Percentiles rank a stretch among this genome's conserved stretches.
phyloP scores from a whole-genome alignment of 2,329 filamentous ascomycete species.

The Talaromyces islandicus region DNA sequence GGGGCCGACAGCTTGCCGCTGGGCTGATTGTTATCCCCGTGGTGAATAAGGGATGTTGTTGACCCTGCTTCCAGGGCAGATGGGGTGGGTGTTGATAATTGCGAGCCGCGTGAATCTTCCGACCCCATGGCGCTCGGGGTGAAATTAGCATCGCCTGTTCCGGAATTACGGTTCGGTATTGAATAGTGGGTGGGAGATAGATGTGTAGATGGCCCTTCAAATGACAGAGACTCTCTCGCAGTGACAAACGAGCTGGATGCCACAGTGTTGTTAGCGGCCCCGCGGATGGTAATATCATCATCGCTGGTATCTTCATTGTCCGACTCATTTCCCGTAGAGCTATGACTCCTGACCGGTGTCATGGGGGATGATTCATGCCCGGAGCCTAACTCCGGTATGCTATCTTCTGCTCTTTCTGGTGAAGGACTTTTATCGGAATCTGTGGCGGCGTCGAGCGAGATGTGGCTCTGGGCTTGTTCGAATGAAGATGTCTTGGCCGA shows the following conservation, averaged over 20 bases:
- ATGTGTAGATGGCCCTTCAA: background rate
- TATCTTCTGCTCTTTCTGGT: background rate
- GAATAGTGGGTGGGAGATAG: background rate
- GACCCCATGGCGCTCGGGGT: background rate
- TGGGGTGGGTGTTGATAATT: background rate
- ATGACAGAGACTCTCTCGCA: constrained; percentile 6
- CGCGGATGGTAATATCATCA: background rate
- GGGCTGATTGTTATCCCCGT: constrained; percentile 12
- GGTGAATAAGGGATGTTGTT: constrained; percentile 26
- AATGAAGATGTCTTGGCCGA: constrained; percentile 39
- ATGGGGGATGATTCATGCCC: background rate
- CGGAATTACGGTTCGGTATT: background rate
- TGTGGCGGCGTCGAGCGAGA: background rate
- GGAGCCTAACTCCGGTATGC: background rate
- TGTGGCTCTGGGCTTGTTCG: background rate
- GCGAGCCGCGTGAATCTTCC: background rate
- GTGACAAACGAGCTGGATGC: constrained; percentile 10
- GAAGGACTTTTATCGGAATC: background rate
- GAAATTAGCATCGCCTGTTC: background rate
- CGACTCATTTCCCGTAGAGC: background rate
- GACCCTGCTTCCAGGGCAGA: constrained; percentile 22
- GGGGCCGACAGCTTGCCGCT: background rate
- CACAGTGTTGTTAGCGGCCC: background rate
- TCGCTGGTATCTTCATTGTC: background rate
- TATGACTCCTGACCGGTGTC: background rate